A percentile compares a stretch with the other conserved stretches of the same genome.
Conservation (phyloP, 2,329 filamentous ascomycete genomes). For the Colletotrichum tofieldiae region DNA sequence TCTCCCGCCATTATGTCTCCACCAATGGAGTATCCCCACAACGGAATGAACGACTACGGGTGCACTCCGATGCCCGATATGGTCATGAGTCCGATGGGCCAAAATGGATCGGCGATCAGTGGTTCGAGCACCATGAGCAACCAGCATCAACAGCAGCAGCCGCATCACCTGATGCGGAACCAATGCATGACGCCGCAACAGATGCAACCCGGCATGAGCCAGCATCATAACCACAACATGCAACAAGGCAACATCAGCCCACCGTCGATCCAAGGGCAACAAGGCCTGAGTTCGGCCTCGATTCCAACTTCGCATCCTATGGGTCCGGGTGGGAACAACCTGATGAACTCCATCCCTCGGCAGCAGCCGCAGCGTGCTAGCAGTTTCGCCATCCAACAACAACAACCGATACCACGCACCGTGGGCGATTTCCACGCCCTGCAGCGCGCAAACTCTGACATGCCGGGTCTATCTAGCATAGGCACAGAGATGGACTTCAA, state of each 20-base stretch:
- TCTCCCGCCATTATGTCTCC: constrained; percentile 71
- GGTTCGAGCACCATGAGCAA: constrained; percentile 47
- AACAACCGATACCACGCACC: constrained; percentile 57
- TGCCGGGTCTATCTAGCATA: constrained; percentile 41
- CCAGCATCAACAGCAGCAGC: constrained; percentile 52
- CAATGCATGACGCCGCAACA: constrained; percentile 50
- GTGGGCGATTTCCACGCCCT: constrained; percentile 67
- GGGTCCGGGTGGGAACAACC: constrained; percentile 36
- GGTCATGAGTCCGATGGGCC: constrained; percentile 66
- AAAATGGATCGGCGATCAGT: constrained; percentile 47
- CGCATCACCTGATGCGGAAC: constrained; percentile 48
- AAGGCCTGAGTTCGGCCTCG: constrained; percentile 43
- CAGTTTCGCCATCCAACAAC: constrained; percentile 59
- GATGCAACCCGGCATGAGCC: constrained; percentile 50
- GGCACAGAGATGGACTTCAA: constrained; percentile 42
- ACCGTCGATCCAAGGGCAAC: constrained; percentile 30
- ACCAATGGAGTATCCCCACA: constrained; percentile 62
- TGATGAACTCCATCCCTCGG: constrained; percentile 47
- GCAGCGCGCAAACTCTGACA: constrained; percentile 62
- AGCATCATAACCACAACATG: constrained; percentile 52
- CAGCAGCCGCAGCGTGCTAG: constrained; percentile 56
- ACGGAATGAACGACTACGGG: constrained; percentile 59
- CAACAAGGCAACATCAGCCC: constrained; percentile 45
- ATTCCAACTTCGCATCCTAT: constrained; percentile 51
- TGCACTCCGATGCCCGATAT: constrained; percentile 67